A percentile compares a stretch with the other conserved stretches of the same genome.
phyloP scores from a whole-genome alignment of 176 grass and related monocot species.

The Avena eriantha region DNA sequence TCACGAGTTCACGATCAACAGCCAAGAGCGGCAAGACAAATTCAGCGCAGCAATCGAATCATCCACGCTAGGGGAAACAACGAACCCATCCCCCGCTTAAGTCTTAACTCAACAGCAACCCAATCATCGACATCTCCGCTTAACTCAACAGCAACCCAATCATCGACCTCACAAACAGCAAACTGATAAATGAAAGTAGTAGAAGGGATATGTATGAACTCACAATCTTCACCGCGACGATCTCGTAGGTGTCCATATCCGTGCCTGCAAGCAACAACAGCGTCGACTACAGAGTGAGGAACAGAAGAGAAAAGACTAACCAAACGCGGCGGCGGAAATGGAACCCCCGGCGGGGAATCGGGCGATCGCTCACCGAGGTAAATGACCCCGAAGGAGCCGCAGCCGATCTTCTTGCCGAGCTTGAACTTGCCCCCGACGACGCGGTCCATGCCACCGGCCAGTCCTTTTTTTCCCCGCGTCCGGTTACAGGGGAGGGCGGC shows the following conservation, averaged over 20 bases:
- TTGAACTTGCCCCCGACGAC: conserved; percentile 83
- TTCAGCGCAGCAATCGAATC: neutral
- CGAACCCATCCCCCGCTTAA: neutral
- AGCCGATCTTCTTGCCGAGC: conserved; percentile 94
- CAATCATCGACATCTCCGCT: neutral
- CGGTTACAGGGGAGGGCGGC: neutral
- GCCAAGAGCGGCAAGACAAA: neutral
- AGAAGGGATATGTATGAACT: conserved; percentile 23
- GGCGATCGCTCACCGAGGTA: conserved; percentile 66
- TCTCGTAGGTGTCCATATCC: conserved; percentile 92
- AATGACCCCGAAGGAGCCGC: conserved; percentile 95
- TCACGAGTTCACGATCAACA: neutral
- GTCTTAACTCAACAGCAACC: neutral
- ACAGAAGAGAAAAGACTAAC: neutral
- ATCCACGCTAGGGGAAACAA: neutral
- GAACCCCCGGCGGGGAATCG: neutral
- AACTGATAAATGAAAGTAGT: neutral
- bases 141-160: neutral
- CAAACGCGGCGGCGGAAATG: neutral
- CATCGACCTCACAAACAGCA: neutral
- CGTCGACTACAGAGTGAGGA: neutral
- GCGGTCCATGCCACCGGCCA: conserved; percentile 64
- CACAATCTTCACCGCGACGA: conserved; percentile 96
- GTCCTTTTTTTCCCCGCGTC: neutral
- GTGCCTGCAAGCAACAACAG: conserved; percentile 61